phyloP scores from a whole-genome alignment of 495 filamentous ascomycete species.

The Neurospora terricola region DNA sequence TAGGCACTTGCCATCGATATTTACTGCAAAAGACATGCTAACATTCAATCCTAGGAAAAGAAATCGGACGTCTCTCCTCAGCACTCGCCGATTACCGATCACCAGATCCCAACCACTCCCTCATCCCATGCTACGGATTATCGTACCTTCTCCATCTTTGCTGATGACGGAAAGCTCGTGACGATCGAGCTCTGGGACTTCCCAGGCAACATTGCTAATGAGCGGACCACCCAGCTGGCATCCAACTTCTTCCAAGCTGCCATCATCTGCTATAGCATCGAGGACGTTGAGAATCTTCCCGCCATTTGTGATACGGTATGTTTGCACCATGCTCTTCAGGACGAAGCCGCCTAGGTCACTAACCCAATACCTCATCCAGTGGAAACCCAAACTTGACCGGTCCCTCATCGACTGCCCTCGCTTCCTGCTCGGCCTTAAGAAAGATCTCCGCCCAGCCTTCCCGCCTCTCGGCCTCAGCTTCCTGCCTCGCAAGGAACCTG shows the following conservation, averaged over 20 bases:
- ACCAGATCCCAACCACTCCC: neutral
- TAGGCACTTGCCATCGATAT: neutral
- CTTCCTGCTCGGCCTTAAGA: slow-evolving; percentile 20
- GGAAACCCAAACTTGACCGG: slow-evolving; percentile 16
- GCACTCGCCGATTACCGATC: neutral
- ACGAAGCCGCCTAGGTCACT: neutral
- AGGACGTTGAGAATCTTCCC: slow-evolving; percentile 9
- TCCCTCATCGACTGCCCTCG: slow-evolving; percentile 13
- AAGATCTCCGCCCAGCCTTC: slow-evolving; percentile 7
- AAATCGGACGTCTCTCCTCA: neutral
- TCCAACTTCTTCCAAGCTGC: slow-evolving; percentile 19
- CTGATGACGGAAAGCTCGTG: slow-evolving; percentile 3
- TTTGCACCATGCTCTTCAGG: neutral
- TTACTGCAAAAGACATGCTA: neutral
- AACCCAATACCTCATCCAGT: slow-evolving; percentile 7
- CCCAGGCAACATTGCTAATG: slow-evolving; percentile 8
- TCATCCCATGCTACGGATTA: slow-evolving; percentile 7
- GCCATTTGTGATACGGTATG: slow-evolving; percentile 7
- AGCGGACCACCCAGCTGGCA: neutral
- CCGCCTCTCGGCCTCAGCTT: slow-evolving; percentile 8
- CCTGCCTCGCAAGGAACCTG: slow-evolving; percentile 5
- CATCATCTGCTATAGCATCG: slow-evolving; percentile 21
- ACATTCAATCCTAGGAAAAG: neutral
- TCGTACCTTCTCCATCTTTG: slow-evolving; percentile 5
- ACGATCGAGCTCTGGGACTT: slow-evolving; percentile 24